Evolutionary conservation across 1,284 basidiomycete genomes (phyloP), one percentile per base, ranked within the genome.

Genomic region (Trametes hirsuta): DNA sequence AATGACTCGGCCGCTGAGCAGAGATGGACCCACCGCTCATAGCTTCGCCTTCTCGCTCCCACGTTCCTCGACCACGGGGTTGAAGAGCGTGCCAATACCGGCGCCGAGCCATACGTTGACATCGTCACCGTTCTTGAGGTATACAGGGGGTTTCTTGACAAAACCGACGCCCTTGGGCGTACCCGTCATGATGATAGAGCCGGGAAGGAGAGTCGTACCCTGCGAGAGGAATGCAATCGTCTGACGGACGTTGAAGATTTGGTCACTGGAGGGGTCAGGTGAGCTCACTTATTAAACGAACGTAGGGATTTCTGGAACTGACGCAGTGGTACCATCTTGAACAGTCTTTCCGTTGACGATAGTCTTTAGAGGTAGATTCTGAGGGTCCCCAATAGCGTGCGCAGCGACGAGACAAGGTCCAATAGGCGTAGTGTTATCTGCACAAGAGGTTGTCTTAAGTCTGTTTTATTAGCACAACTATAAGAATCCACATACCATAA

Each of bases 171-270:
- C 87, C 63, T 83, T 86, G 0, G 89, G 89, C 1, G 90, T 90
- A 3, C 88, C 90, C 48, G 93, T 95, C 68, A 93, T 81, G 68
- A 95, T 91, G 62, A 95, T 77, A 0, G 89, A 87, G 1, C 94
- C 95, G 0, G 91, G 85, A 62, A 87, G 84, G 24, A 97, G 84
- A 0, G 94, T 97, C 4, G 93, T 94, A 1, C 90, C 94, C 70
- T 93, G 88, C 0, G 92, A 94, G 37, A 95, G 83, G 79, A 87
- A 91, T 0, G 92, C 81, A 53, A 95, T 79, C 0, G 90, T 89
- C 65, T 87, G 81, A 37, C 84, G 83, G 46, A 93, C 84, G 66
- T 73, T 84, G 78, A 92, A 93, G 50, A 93, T 86, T 69, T 90
- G 88, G 62, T 86, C 81, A 47, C 90, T 91, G 69, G 9, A 56